Percentiles rank a stretch among this genome's conserved stretches.
These are phyloP conservation scores for Nakazawaea ambrosiae DNA, from an alignment of 805 yeast species.

Conservation along the genomic window DNA sequence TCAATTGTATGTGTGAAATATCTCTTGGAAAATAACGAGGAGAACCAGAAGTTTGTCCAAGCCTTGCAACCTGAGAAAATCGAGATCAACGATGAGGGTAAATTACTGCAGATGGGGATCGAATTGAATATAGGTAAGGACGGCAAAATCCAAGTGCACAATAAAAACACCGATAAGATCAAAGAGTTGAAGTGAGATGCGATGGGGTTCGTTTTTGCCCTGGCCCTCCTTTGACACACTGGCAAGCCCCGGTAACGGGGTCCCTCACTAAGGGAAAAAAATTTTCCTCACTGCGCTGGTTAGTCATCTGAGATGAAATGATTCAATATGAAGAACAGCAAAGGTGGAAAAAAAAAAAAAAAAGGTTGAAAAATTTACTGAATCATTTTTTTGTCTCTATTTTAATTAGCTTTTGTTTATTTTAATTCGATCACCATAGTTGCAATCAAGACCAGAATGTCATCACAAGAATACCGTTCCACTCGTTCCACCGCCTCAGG, in stretches of 20 bases:
- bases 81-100: slow-evolving; percentile 50
- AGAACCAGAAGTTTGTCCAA: slow-evolving; percentile 74
- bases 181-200: slow-evolving; percentile 5
- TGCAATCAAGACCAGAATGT: slow-evolving; percentile 7
- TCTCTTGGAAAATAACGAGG: slow-evolving; percentile 52
- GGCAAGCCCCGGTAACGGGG: too few species aligned
- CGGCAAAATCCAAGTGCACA: slow-evolving; percentile 60
- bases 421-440: too few species aligned
- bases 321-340: too few species aligned
- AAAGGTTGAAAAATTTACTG: too few species aligned
- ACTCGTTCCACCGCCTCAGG: slow-evolving; percentile 57
- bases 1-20: slow-evolving; percentile 74
- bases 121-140: slow-evolving; percentile 60
- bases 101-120: slow-evolving; percentile 60
- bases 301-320: too few species aligned
- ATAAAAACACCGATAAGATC: slow-evolving; percentile 14
- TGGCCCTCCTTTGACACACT: too few species aligned
- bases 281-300: too few species aligned
- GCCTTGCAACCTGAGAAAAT: slow-evolving; percentile 68
- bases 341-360: too few species aligned
- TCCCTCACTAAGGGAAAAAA: too few species aligned
- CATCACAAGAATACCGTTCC: slow-evolving; percentile 66
- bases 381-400: too few species aligned
- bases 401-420: too few species aligned
- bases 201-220: too few species aligned